These are phyloP conservation scores for Prunus mume DNA, from an alignment of 306 rosid genomes.

Conservation along the genomic window DNA sequence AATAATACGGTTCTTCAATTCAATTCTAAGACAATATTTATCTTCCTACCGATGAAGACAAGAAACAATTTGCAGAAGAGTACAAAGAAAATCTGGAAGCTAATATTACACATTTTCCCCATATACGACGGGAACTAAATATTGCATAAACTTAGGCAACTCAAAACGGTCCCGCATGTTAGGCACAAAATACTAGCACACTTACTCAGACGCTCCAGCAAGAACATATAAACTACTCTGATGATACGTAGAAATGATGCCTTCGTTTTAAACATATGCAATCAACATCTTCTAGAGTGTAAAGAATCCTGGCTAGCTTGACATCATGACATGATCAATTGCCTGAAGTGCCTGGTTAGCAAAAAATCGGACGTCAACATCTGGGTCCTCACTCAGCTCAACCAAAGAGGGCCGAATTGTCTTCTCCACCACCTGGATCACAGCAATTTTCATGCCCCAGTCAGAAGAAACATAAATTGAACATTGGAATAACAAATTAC, in stretches of 20 bases:
- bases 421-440: conserved; percentile 78
- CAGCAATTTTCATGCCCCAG: conserved; percentile 16
- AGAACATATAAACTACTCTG: conserved; percentile 18
- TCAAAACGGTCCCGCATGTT: conserved; percentile 8
- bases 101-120: not conserved
- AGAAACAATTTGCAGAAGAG: not conserved
- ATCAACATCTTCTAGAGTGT: conserved; percentile 4
- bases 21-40: not conserved
- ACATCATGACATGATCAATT: conserved; percentile 83
- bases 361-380: conserved; percentile 86
- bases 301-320: conserved; percentile 52
- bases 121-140: not conserved
- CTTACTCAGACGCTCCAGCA: conserved; percentile 18
- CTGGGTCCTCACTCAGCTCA: conserved; percentile 94
- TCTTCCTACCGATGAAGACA: conserved; percentile 1
- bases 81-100: not conserved
- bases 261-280: conserved; percentile 8
- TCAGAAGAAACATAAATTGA: not conserved
- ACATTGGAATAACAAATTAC: not conserved
- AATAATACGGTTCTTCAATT: not conserved
- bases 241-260: not conserved
- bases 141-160: conserved; percentile 4
- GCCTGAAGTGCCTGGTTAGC: conserved; percentile 90
- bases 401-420: conserved; percentile 81
- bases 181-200: conserved; percentile 18